Evolutionary conservation across 129 eudicot genomes (phyloP), one percentile per base, ranked within the genome.

Genomic region (Ambrosia artemisiifolia): DNA sequence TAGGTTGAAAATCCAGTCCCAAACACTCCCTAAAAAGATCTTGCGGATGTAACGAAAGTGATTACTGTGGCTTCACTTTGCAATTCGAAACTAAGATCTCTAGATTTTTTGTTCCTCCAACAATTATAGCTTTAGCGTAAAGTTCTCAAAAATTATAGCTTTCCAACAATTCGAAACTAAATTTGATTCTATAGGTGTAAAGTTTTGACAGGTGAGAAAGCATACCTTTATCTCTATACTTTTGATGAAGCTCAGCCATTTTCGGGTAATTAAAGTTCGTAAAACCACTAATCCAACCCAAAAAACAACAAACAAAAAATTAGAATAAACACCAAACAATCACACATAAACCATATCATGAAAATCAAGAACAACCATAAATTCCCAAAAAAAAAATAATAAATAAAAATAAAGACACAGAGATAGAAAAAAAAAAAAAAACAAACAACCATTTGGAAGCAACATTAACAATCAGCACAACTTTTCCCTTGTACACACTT

Each of bases 391-490:
- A 38, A 1, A 73, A 59, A 33, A 50, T 2, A 6, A 2, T 46
- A 1, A 73, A 59, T 36, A 1, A 73, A 59, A 33, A 50, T 2
- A 6, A 2, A 53, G 47, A 63, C 6, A 42, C 10, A 65, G 38
- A 36, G 38, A 50, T 11, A 65, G 18, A 70, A 69, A 67, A 3
- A 55, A 34, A 63, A 7, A 65, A 14, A 70, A 69, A 67, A 3
- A 55, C 24, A 63, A 7, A 84, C 11, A 67, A 76, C 98, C 98
- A 92, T 87, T 92, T 89, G 36, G 95, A 92, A 60, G 98, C 98
- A 70, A 92, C 98, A 83, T 92, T 92, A 78, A 92, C 96, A 70
- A 92, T 82, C n/a, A 92, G 85, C 63, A 92, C 79, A 71, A 92
- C 90, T 77, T 92, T 92, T 32, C 98, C 98, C 53, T 83, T 85